A percentile compares a stretch with the other conserved stretches of the same genome.
Evolutionary conservation across 2,329 filamentous ascomycete species (phyloP).

Genomic region (Aspergillus brunneoviolaceus): DNA sequence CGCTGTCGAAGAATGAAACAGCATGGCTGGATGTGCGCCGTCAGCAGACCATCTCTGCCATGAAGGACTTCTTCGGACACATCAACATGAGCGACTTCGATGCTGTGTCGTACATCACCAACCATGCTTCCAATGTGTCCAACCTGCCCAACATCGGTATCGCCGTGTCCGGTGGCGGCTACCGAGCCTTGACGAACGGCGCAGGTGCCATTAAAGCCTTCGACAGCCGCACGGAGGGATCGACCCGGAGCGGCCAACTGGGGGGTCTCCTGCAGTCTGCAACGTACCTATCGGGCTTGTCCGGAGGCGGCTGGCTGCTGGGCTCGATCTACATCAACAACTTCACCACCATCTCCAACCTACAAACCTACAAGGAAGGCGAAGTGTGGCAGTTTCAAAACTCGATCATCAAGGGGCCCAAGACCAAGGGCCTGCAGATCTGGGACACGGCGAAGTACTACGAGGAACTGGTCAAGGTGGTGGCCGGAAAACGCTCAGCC

Average conservation of each 20-base stretch:
- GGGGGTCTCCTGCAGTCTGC: conserved; percentile 78
- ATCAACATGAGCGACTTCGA: conserved; percentile 75
- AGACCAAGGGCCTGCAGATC: conserved; percentile 44
- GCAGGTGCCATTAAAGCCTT: conserved; percentile 80
- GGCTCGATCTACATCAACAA: conserved; percentile 77
- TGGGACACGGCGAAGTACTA: conserved; percentile 61
- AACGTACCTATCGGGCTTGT: conserved; percentile 79
- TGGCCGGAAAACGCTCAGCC: conserved; percentile 61
- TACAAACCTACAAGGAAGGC: conserved; percentile 27
- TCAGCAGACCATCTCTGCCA: conserved; percentile 68
- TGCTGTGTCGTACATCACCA: conserved; percentile 66
- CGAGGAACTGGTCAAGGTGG: conserved; percentile 57
- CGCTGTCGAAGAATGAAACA: conserved; percentile 69
- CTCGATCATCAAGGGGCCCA: conserved; percentile 60
- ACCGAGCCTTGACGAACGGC: conserved; percentile 78
- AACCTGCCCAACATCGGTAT: conserved; percentile 71
- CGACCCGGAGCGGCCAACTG: conserved; percentile 65
- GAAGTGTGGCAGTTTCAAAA: conserved; percentile 63
- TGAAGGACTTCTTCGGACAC: conserved; percentile 71
- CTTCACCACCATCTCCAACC: conserved; percentile 64
- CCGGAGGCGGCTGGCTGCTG: conserved; percentile 81
- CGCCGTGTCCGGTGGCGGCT: conserved; percentile 80
- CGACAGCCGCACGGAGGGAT: conserved; percentile 67
- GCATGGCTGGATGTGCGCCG: conserved; percentile 72
- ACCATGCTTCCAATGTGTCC: conserved; percentile 54